Percentiles rank a stretch among this genome's conserved stretches.
Conservation (phyloP, 768 basidiomycete species). For the Termitomyces sp. region DNA sequence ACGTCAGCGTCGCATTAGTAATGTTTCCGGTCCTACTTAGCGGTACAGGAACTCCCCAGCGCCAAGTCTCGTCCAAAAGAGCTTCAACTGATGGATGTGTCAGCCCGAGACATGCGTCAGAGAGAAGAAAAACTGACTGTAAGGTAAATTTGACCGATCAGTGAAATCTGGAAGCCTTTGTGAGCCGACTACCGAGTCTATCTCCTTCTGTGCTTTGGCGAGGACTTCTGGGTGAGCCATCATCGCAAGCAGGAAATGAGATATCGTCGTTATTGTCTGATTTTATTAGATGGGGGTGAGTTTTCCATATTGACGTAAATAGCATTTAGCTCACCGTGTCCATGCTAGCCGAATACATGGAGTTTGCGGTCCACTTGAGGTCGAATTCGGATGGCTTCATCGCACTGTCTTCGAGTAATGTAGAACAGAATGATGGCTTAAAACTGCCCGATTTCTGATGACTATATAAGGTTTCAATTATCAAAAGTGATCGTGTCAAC, state of each 20-base stretch:
- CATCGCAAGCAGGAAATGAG: slow-evolving; percentile 66
- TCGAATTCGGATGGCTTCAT: slow-evolving; percentile 53
- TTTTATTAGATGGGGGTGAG: not conserved
- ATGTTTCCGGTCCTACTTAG: slow-evolving; percentile 33
- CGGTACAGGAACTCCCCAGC: slow-evolving; percentile 56
- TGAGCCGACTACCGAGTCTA: slow-evolving; percentile 52
- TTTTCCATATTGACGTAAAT: not conserved
- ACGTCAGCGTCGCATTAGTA: not conserved
- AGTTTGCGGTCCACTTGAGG: slow-evolving; percentile 78
- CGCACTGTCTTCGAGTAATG: slow-evolving; percentile 43
- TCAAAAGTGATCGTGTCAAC: slow-evolving; percentile 6
- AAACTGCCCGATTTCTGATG: slow-evolving; percentile 33
- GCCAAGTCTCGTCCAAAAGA: slow-evolving; percentile 46
- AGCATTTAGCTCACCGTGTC: slow-evolving; percentile 45
- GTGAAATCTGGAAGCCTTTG: slow-evolving; percentile 54
- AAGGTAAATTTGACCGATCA: slow-evolving; percentile 53
- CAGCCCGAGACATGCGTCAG: not conserved
- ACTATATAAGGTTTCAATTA: not conserved
- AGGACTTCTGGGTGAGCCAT: slow-evolving; percentile 52
- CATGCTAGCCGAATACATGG: slow-evolving; percentile 65
- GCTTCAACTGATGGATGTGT: slow-evolving; percentile 33
- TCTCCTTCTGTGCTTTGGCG: slow-evolving; percentile 55
- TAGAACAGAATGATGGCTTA: slow-evolving; percentile 39
- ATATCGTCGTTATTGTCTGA: slow-evolving; percentile 49
- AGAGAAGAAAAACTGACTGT: slow-evolving; percentile 26